A percentile compares a stretch with the other conserved stretches of the same genome.
phyloP scores from a whole-genome alignment of 306 rosid species.

The Castanea mollissima region DNA sequence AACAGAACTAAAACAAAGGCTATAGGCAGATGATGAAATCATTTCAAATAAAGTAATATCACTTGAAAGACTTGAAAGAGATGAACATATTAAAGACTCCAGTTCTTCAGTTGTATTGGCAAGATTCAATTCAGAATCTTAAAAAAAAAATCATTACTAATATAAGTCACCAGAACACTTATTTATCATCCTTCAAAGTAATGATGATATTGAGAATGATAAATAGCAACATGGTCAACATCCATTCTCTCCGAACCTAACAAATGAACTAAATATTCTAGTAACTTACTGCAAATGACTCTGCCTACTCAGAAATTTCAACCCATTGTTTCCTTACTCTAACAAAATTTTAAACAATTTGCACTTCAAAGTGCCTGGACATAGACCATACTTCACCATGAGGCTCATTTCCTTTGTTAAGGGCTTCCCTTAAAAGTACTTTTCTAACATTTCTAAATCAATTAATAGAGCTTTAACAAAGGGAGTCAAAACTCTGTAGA shows the following conservation, averaged over 20 bases:
- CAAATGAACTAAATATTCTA: neutral
- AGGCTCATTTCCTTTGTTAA: constrained; percentile 28
- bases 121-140: constrained; percentile 72
- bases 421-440: too few species aligned
- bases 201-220: neutral
- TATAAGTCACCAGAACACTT: neutral
- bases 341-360: constrained; percentile 71
- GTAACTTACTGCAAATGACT: constrained; percentile 55
- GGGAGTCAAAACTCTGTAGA: too few species aligned
- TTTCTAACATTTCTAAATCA: too few species aligned
- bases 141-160: constrained; percentile 28
- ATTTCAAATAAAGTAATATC: constrained; percentile 91
- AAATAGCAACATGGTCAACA: neutral
- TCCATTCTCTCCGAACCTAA: neutral
- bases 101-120: constrained; percentile 63
- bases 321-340: constrained; percentile 74
- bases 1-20: constrained; percentile 61
- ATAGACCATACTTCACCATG: constrained; percentile 63
- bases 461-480: too few species aligned
- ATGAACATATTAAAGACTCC: constrained; percentile 66
- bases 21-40: constrained; percentile 80
- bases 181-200: neutral
- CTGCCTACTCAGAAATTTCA: constrained; percentile 69
- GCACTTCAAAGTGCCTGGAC: constrained; percentile 75
- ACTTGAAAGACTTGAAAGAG: constrained; percentile 53